Base-by-base conservation (phyloP, 228 moss, liverwort and hornwort species). In the Sphagnum magellanicum region DNA sequence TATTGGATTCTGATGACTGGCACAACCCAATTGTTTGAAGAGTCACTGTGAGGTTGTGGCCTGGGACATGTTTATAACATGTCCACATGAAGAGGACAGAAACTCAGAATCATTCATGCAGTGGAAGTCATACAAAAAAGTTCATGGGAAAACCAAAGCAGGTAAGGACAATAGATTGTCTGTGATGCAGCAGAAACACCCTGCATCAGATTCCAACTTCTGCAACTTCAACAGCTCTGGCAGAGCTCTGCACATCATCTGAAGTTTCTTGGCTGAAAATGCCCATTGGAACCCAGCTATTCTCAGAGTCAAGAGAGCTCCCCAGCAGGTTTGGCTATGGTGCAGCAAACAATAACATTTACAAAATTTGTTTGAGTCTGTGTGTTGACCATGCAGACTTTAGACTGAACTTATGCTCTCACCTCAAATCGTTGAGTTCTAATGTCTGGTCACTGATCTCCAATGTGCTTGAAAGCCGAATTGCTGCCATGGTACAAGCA, bases 381-480 rank as follows among this genome's bases (percentile, higher is more conserved):
- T 7, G 50, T 66, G 3, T 46, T 5, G 6, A 5, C 16, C 3
- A 10, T 5, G 50, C 13, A 71, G 60, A 5, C 15, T 11, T 13
- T 65, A 46, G 6, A 46, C 16, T 52, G 32, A 32, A 32, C 32
- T 32, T 32, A 32, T 48, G 17, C 17, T 59, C 70, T 50, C 15
- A 77, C 83, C 87, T 88, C 16, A 88, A 63, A 67, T 84, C 81
- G 71, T 81, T 88, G 48, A 88, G 73, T 71, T 88, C 88, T 77
- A 88, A 70, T 5, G 88, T 88, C 6, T 84, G 73, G 67, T 88
- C 88, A 64, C 88, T 88, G 53, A 88, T 88, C 69, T 88, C 88
- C 84, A 88, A 32, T 32, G 32, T 84, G 49, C 88, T 84, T 65
- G 88, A 88, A 11, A 88, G 77, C 15, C 84, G 76, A 64, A 88